Base-by-base conservation (phyloP, 169 alveolate species). In the Toxoplasma gondii region DNA sequence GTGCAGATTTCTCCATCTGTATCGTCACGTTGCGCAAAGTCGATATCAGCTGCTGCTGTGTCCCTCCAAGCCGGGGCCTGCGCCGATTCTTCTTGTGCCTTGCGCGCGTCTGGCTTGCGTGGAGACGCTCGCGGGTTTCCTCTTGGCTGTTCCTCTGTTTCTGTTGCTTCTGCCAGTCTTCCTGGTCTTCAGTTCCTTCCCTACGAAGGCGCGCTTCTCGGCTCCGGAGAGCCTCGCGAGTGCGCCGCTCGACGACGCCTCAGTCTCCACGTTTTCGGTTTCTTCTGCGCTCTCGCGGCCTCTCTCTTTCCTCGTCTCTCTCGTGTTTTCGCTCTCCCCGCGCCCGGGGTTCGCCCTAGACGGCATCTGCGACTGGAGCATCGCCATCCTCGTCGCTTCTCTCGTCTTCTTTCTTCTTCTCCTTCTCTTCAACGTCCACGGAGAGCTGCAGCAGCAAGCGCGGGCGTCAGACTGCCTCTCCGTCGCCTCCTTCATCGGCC, bases 341-440 rank as follows among this genome's bases (percentile, higher is more conserved):
- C 43, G 84, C 84, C 43, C n/a, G 49, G 22, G 45, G 17, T 74
- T 36, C 84, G 17, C 43, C 43, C 43, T 74, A 16, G 49, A 34
- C 39, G 49, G 39, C 84, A 44, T n/a, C 12, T 31, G 44, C 84
- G 84, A 31, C 84, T 74, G 84, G 39, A 44, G 44, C 43, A 1
- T 16, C 84, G 17, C 45, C 43, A 16, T 74, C 84, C 7, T 9
- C 84, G 84, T 27, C 44, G 9, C 45, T n/a, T 22, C 45, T 36
- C 45, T 74, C 38, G 84, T n/a, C 84, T 44, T 19, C 39, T 17
- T 44, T 16, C 43, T 74, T 44, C 43, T 74, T 31, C 43, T 74
- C 45, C 43, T 74, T 7, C 84, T 74, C 45, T n/a, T 74, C 84
- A 74, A 74, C 84, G 44, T 74, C 84, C 84, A 74, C n/a, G 49